Evolutionary conservation across 345 rosid genomes (phyloP), one percentile per base, ranked within the genome.

Genomic region (Gossypium longicalyx): DNA sequence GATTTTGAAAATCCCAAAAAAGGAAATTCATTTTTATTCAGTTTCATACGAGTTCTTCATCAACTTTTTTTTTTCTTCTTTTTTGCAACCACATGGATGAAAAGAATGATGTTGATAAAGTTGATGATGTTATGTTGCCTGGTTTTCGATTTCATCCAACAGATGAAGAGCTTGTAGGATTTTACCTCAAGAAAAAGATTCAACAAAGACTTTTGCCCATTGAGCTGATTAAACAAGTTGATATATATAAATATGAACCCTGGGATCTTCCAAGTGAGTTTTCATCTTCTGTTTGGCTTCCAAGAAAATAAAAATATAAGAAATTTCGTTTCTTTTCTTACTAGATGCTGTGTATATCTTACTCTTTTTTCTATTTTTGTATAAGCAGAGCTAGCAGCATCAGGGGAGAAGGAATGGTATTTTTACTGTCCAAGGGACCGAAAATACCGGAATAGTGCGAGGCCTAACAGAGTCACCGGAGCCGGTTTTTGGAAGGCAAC

Each of bases 401-500:
- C 91, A 43, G 97, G 95, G 2, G 97, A 92, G 83, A 92, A 92
- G 76, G 98, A 92, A 77, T 92, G 97, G 91, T 92, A 91, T 62
- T 94, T 92, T 75, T 92, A 92, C 78, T 92, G 97, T 69, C 94
- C 85, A 41, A 84, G 99, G 78, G 96, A 90, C 82, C 80, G 99
- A 3, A 95, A 95, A 75, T 93, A 95, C 79, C 79, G 96, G 23
- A 95, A 95, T 78, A 93, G 99, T 65, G 85, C 89, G 1, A 83
- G 98, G 71, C 99, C 99, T 0, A 95, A 95, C 80, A 64, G 99
- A 52, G 98, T 95, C 4, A 95, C 97, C 0, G 94, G 96, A 79
- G 91, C 93, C 2, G 97, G 98, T 12, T 95, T 95, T 62, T 95
- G 98, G 97, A 95, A 95, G 76, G 98, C 98, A 0, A 95, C 98